A percentile compares a stretch with the other conserved stretches of the same genome.
Evolutionary conservation across 2,329 filamentous ascomycete species (phyloP).

Genomic region (Botryotinia convoluta): DNA sequence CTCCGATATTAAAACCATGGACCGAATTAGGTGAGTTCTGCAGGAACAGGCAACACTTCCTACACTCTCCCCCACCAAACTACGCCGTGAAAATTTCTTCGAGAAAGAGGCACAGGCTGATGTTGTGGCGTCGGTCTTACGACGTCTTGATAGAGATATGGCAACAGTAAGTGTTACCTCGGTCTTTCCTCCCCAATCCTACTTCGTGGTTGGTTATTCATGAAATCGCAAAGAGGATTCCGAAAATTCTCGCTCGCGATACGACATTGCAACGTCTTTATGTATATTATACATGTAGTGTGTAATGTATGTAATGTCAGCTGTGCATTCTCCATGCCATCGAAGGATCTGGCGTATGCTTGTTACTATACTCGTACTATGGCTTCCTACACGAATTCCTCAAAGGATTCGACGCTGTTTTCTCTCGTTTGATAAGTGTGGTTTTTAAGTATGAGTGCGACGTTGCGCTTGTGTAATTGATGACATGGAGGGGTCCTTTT

Average conservation of each 20-base stretch:
- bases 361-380: not conserved
- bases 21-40: conserved; percentile 9
- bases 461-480: conserved; percentile 11
- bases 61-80: not conserved
- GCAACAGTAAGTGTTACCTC: conserved; percentile 25
- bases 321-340: conserved; percentile 9
- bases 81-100: not conserved
- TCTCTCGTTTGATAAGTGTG: not conserved
- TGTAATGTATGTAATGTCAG: conserved; percentile 7
- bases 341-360: conserved; percentile 3
- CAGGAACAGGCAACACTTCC: not conserved
- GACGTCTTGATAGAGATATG: conserved; percentile 24
- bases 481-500: conserved; percentile 10
- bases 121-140: conserved; percentile 16
- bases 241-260: not conserved
- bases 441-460: not conserved
- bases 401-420: not conserved
- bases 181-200: not conserved
- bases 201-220: not conserved
- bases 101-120: conserved; percentile 20
- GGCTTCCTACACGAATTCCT: not conserved
- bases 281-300: not conserved
- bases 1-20: not conserved
- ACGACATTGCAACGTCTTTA: conserved; percentile 3
- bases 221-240: not conserved